Evolutionary conservation across 1,284 basidiomycete genomes (phyloP).

Genomic region (Apiotrichum domesticum): DNA sequence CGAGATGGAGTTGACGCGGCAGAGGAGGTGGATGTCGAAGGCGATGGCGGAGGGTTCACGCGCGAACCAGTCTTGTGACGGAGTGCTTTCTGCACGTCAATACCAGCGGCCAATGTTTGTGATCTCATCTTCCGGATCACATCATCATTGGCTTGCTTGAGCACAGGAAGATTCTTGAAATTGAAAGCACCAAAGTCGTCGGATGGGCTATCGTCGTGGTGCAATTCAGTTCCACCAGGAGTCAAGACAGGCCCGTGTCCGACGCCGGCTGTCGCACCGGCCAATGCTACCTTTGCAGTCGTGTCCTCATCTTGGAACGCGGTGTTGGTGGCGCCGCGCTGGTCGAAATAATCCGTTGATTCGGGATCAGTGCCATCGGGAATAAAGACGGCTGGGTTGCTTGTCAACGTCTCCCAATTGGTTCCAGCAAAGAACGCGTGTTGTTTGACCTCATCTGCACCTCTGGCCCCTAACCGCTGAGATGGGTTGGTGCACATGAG

Average conservation of each 20-base stretch:
- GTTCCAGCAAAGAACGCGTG: conserved; percentile 88
- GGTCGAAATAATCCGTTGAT: conserved; percentile 98
- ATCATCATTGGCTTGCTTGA: conserved; percentile 98
- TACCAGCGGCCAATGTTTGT: conserved; percentile 39
- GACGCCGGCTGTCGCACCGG: not conserved
- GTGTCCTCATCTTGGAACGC: conserved; percentile 38
- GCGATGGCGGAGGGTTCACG: conserved; percentile 53
- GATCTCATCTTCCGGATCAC: conserved; percentile 80
- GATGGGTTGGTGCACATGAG: conserved; percentile 78
- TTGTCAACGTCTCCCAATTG: conserved; percentile 87
- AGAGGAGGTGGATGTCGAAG: conserved; percentile 86
- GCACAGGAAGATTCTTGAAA: conserved; percentile 93
- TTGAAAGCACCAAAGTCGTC: conserved; percentile 97
- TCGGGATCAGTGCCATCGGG: conserved; percentile 93
- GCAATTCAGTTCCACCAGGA: not conserved
- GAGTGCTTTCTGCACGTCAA: not conserved
- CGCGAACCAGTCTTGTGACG: not conserved
- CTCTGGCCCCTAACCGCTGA: conserved; percentile 75
- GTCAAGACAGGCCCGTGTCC: not conserved
- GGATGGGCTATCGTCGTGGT: conserved; percentile 23
- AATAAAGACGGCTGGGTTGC: conserved; percentile 86
- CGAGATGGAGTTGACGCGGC: conserved; percentile 86
- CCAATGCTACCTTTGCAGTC: conserved; percentile 57
- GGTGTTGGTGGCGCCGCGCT: conserved; percentile 58
- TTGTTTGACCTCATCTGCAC: conserved; percentile 85